These are phyloP conservation scores for Coemansia javaensis DNA, from an alignment of 192 early-diverging fungal species.

Conservation along the genomic window DNA sequence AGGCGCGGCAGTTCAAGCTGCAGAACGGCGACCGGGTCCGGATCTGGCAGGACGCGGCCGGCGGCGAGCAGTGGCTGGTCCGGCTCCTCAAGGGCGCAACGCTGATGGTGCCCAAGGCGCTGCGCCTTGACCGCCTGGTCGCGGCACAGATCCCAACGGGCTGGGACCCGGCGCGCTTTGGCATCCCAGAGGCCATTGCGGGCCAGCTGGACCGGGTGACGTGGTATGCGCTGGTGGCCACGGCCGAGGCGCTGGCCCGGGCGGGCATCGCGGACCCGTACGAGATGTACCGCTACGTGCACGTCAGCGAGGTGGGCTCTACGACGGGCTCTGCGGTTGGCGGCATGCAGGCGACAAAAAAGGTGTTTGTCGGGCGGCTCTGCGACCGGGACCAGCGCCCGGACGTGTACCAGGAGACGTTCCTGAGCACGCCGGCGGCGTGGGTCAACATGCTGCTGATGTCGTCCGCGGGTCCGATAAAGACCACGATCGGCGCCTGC, in stretches of 20 bases:
- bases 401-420: conserved; percentile 93
- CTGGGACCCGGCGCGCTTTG: conserved; percentile 86
- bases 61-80: conserved; percentile 64
- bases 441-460: conserved; percentile 96
- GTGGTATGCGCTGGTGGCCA: conserved; percentile 82
- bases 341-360: conserved; percentile 68
- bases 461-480: conserved; percentile 89
- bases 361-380: conserved; percentile 73
- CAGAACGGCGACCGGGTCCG: conserved; percentile 72
- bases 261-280: conserved; percentile 94
- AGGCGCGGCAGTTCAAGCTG: conserved; percentile 79
- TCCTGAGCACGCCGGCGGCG: conserved; percentile 92
- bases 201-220: conserved; percentile 88
- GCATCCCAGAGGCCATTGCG: conserved; percentile 84
- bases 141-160: conserved; percentile 92
- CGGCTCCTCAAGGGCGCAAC: conserved; percentile 81
- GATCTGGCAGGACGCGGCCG: conserved; percentile 29
- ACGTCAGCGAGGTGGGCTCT: conserved; percentile 90
- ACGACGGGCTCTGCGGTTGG: conserved; percentile 82
- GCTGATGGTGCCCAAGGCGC: conserved; percentile 87
- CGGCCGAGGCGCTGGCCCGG: conserved; percentile 83
- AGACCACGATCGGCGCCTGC: conserved; percentile 74
- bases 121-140: conserved; percentile 80
- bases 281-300: conserved; percentile 93
- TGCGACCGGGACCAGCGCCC: conserved; percentile 79